phyloP scores from a whole-genome alignment of 768 basidiomycete species.

The Rhizopogon vulgaris region DNA sequence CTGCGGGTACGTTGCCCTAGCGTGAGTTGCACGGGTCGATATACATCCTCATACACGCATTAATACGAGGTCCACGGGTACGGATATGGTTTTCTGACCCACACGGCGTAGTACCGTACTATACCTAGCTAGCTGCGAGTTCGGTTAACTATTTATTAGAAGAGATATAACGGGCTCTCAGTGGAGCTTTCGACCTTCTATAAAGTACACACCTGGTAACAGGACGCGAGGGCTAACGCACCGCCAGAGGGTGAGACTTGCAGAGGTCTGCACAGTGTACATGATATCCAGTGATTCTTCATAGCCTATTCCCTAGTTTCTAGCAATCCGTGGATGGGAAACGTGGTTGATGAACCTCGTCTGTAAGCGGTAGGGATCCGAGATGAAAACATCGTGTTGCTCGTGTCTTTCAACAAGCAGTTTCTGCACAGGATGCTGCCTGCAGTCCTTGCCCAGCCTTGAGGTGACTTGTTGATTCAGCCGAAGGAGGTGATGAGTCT shows the following conservation, averaged over 20 bases:
- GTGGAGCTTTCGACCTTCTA: no score
- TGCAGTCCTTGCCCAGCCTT: background rate
- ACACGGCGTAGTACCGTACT: no score
- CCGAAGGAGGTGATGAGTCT: background rate
- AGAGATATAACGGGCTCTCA: no score
- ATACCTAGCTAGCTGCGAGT: no score
- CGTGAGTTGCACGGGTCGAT: no score
- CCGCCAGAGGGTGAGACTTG: background rate
- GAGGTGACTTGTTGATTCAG: background rate
- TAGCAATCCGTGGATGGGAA: background rate
- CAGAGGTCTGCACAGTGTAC: background rate
- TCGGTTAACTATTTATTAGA: no score
- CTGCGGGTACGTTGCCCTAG: no score
- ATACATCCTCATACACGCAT: no score
- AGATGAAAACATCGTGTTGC: background rate
- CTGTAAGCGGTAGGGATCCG: background rate
- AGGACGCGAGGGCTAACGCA: background rate
- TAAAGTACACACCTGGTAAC: background rate
- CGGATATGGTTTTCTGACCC: no score
- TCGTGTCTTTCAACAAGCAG: background rate
- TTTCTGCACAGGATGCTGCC: background rate
- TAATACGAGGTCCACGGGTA: no score
- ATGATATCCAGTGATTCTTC: background rate
- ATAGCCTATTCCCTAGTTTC: background rate
- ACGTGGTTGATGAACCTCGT: background rate